Evolutionary conservation across 345 rosid species (phyloP), one percentile per base, ranked within the genome.

Genomic region (Tarenaya hassleriana): DNA sequence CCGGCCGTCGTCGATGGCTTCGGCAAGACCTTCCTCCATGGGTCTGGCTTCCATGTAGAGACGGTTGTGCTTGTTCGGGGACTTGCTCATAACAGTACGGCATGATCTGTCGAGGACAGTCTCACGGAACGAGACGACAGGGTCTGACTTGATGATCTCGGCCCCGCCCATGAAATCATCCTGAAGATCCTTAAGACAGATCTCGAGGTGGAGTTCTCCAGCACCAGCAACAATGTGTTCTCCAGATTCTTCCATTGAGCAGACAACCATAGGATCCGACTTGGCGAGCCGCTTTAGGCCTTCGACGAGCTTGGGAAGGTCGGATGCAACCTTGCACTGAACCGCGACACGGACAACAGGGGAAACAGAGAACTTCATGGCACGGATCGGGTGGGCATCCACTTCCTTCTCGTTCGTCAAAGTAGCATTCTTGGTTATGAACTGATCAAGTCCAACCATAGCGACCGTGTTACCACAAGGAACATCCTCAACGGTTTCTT

Each of bases 271-370:
- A 47, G 92, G 92, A 58, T 83, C 92, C 1, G 92, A 83, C 66
- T 83, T 83, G 47, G 92, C 84, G 52, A 83, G 56, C 34, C 92
- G 76, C 27, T 80, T 83, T 6, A 83, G 78, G 24, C 92, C 92
- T 67, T 80, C 92, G 7, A 83, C 92, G 10, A 83, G 82, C 75
- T 80, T 83, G 12, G 91, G 91, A 17, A 83, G 82, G 45, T 83
- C 91, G 49, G 86, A 80, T 0, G 86, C 86, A 34, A 80, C 77
- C 69, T 83, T 83, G 67, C 91, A 83, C 50, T 77, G 78, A 16
- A 83, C 91, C 34, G 91, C 91, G n/a, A 80, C 86, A 69, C 91
- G 86, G 12, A 83, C 91, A 7, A 80, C 91, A 1, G 86, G 91
- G 0, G 91, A 83, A 17, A 83, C 86, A 21, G 91, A 83, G 60